Evolutionary conservation across 2,329 filamentous ascomycete genomes (phyloP), one percentile per base, ranked within the genome.

Genomic region (Trichoderma afroharzianum): DNA sequence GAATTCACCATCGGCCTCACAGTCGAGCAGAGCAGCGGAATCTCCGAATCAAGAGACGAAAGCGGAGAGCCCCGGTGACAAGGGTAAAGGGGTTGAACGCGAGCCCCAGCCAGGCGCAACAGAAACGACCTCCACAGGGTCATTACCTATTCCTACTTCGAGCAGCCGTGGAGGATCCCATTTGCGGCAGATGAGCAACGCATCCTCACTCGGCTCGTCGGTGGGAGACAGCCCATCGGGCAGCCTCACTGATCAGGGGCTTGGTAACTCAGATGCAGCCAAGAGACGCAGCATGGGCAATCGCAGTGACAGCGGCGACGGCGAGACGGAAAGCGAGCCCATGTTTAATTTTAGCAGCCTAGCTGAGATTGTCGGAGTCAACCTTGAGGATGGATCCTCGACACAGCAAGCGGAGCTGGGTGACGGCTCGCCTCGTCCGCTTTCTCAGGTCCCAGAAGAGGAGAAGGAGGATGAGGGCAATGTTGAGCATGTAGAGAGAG

Each of bases 261-360:
- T 80, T 12, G 71, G 79, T 5, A 76, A 75, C 12, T 55, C 76
- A 2, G 83, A 85, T 6, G 79, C 75, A 8, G 84, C 85, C 53
- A 83, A 86, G 73, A 87, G 86, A 5, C 77, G 87, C 2, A 89
- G 87, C 57, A 79, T 88, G 3, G 83, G 82, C 11, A 82, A 79
- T 18, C 82, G 82, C 69, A 84, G 83, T 70, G 83, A 85, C 21
- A 84, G 85, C 12, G 83, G 84, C 14, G 87, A 89, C 28, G 81
- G 83, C 7, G 86, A 87, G 28, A 83, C 85, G 5, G 84, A 86
- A 15, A 74, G 84, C 69, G 95, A 98, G 78, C 89, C 94, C 3
- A 90, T 97, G 88, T 96, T 97, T 81, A 98, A 97, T 80, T 98
- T 98, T 79, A 87, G 90, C 70, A 97, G 94, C 75, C 83, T 98